A percentile compares a stretch with the other conserved stretches of the same genome.
These are phyloP conservation scores for Cryphonectria carpinicola DNA, from an alignment of 2,329 filamentous ascomycete species.

Conservation along the genomic window DNA sequence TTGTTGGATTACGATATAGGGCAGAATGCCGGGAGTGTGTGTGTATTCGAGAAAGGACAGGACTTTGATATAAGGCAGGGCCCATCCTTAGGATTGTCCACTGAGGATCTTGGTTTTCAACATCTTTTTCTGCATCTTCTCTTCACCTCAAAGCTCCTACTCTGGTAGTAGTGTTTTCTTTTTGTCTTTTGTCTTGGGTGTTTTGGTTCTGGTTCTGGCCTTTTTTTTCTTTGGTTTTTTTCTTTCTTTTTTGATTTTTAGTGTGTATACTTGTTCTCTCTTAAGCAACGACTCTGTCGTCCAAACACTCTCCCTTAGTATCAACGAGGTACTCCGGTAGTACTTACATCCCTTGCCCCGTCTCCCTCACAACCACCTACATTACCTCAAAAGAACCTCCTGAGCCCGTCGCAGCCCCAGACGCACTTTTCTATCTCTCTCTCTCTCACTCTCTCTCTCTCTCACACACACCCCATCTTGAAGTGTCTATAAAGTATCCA, in stretches of 20 bases:
- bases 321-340: neutral
- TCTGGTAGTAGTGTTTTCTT: conserved; percentile 3
- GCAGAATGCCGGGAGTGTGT: neutral
- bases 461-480: neutral
- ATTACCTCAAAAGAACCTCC: neutral
- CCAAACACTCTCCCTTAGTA: neutral
- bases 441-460: no score
- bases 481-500: no score
- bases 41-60: neutral
- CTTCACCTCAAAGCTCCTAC: neutral
- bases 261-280: neutral
- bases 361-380: neutral
- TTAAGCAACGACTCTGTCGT: neutral
- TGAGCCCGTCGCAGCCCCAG: neutral
- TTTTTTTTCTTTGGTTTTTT: neutral
- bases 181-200: neutral
- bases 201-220: neutral
- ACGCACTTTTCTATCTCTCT: neutral
- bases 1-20: neutral
- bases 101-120: neutral
- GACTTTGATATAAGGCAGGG: neutral
- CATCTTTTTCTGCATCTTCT: neutral
- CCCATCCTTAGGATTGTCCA: no score
- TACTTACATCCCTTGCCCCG: neutral
- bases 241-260: neutral